Percentiles rank a stretch among this genome's conserved stretches.
Evolutionary conservation across 805 yeast genomes (phyloP).

Genomic region (Candida ulmi): DNA sequence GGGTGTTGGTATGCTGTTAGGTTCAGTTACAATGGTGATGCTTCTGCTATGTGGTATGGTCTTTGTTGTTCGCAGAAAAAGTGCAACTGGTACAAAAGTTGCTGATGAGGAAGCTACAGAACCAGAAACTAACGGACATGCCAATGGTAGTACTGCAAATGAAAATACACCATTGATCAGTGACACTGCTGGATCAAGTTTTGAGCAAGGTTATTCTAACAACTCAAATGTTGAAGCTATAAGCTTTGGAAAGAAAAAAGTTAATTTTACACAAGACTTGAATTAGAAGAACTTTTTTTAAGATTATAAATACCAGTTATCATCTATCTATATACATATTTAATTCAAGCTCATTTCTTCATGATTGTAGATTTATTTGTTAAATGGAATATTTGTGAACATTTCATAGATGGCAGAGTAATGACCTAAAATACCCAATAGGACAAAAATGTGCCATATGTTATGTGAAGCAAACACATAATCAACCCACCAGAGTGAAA

Average conservation of each 20-base stretch:
- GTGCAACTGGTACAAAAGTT: not conserved
- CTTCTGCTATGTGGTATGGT: constrained; percentile 32
- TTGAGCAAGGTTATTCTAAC: constrained; percentile 20
- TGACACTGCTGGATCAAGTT: constrained; percentile 3
- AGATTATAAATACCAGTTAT: not conserved
- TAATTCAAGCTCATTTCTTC: not conserved
- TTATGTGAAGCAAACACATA: constrained; percentile 76
- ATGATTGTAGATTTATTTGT: constrained; percentile 5
- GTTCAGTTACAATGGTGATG: constrained; percentile 38
- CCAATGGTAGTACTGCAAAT: not conserved
- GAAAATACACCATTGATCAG: not conserved
- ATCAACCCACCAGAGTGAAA: constrained; percentile 81
- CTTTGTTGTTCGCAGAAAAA: constrained; percentile 22
- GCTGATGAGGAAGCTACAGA: not conserved
- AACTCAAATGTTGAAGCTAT: constrained; percentile 18
- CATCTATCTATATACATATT: too few species aligned
- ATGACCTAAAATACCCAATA: constrained; percentile 86
- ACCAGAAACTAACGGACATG: not conserved
- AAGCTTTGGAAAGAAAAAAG: constrained; percentile 1
- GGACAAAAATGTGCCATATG: constrained; percentile 89
- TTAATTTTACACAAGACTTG: not conserved
- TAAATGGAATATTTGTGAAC: constrained; percentile 38
- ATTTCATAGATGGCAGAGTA: constrained; percentile 72
- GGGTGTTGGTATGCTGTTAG: constrained; percentile 60
- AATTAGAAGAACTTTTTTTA: too few species aligned